Evolutionary conservation across 2,329 filamentous ascomycete genomes (phyloP).

Genomic region (Lasiodiplodia citricola): DNA sequence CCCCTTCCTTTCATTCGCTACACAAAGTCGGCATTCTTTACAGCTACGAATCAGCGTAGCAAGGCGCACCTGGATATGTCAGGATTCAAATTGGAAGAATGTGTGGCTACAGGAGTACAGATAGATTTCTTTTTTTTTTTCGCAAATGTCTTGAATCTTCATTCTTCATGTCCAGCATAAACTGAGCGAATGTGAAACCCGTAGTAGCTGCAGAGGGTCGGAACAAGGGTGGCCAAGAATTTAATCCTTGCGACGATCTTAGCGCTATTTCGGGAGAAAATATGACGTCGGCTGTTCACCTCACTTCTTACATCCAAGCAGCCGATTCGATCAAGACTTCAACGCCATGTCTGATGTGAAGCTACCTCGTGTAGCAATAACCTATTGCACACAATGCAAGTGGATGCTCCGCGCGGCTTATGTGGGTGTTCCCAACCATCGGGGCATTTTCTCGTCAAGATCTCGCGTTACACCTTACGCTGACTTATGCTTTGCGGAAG

Average conservation of each 20-base stretch:
- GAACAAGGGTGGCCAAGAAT: background rate
- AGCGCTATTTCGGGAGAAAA: background rate
- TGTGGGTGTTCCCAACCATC: slow-evolving; percentile 54
- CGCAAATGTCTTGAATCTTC: background rate
- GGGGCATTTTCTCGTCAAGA: background rate
- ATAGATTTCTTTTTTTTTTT: too few species aligned
- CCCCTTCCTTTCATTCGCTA: background rate
- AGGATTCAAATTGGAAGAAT: background rate
- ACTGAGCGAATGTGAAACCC: background rate
- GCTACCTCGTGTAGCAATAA: slow-evolving; percentile 80
- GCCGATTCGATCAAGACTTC: background rate
- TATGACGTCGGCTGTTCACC: slow-evolving; percentile 12
- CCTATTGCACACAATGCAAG: slow-evolving; percentile 92
- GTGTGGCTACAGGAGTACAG: background rate
- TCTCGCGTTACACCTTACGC: background rate
- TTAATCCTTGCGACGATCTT: slow-evolving; percentile 11
- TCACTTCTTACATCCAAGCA: background rate
- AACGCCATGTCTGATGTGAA: slow-evolving; percentile 27
- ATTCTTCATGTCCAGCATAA: background rate
- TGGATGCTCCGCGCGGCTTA: slow-evolving; percentile 87
- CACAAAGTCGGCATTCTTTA: background rate
- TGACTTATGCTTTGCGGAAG: slow-evolving; percentile 52
- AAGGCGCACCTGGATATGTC: background rate
- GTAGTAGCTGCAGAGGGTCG: background rate
- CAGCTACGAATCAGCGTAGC: background rate